Evolutionary conservation across 2,329 filamentous ascomycete genomes (phyloP).

Genomic region (Pseudogymnoascus sp.): DNA sequence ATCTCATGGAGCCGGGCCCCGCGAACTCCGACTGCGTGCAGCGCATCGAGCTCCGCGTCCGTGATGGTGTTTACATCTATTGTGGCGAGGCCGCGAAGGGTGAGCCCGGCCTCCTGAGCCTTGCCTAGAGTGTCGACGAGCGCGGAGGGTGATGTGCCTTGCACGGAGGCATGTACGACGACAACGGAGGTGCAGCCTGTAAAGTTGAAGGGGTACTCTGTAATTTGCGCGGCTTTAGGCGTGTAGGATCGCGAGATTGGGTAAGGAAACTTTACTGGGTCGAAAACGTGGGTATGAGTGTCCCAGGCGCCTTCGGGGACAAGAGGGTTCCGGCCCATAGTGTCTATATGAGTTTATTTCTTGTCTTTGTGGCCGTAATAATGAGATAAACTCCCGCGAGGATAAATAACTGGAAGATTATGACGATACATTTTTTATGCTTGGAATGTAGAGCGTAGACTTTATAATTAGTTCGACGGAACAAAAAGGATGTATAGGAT

Average conservation of each 20-base stretch:
- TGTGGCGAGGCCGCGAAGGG: constrained; percentile 73
- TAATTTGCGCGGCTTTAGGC: constrained; percentile 19
- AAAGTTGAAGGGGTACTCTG: constrained; percentile 19
- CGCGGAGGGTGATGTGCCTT: constrained; percentile 21
- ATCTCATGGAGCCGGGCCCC: constrained; percentile 22
- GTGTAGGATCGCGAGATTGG: constrained; percentile 21
- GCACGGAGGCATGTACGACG: constrained; percentile 23
- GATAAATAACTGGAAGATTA: not conserved
- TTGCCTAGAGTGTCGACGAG: constrained; percentile 19
- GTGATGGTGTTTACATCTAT: constrained; percentile 59
- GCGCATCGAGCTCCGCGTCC: constrained; percentile 20
- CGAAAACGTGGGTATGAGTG: constrained; percentile 22
- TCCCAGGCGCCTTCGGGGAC: constrained; percentile 15
- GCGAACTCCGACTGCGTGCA: constrained; percentile 22
- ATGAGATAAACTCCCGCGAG: not conserved
- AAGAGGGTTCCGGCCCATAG: not conserved
- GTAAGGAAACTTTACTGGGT: constrained; percentile 19
- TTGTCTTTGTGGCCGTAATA: not conserved
- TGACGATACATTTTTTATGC: not conserved
- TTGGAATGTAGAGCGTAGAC: not conserved
- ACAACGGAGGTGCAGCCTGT: constrained; percentile 22
- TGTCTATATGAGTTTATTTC: not conserved
- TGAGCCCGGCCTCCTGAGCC: constrained; percentile 55
- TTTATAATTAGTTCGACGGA: not conserved
- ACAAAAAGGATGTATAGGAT: not conserved